A percentile compares a stretch with the other conserved stretches of the same genome.
Evolutionary conservation across 768 basidiomycete genomes (phyloP).

Genomic region (Filobasidium wieringae): DNA sequence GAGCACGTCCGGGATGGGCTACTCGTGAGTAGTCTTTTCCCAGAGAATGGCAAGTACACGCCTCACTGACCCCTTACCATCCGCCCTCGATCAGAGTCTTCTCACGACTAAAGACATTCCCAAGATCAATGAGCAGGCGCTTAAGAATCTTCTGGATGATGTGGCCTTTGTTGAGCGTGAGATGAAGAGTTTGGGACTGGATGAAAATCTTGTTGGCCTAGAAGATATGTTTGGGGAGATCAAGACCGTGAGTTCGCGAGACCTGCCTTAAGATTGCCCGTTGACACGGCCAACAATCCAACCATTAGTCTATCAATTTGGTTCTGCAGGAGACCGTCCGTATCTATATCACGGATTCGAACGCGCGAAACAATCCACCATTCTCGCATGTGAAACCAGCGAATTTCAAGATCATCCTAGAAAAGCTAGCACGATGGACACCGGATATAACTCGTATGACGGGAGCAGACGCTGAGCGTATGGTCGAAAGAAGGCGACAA

Average conservation of each 20-base stretch:
- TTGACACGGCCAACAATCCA: neutral
- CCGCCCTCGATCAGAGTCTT: conserved; percentile 49
- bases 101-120: conserved; percentile 61
- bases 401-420: conserved; percentile 30
- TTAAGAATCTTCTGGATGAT: conserved; percentile 74
- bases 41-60: neutral
- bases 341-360: conserved; percentile 59
- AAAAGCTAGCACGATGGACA: conserved; percentile 27
- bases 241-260: conserved; percentile 61
- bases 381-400: conserved; percentile 33
- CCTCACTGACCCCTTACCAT: neutral
- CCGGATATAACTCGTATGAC: conserved; percentile 11
- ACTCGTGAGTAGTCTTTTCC: conserved; percentile 51
- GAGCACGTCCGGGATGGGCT: conserved; percentile 74
- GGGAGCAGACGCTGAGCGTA: conserved; percentile 17
- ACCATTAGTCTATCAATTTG: conserved; percentile 40
- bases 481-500: conserved; percentile 29
- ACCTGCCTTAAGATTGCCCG: neutral
- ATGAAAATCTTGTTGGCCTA: conserved; percentile 43
- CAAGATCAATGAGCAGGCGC: conserved; percentile 76
- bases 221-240: conserved; percentile 65
- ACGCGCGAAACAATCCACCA: conserved; percentile 26
- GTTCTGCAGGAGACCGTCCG: conserved; percentile 63
- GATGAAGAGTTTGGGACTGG: conserved; percentile 60
- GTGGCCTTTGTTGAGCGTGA: conserved; percentile 82